Base-by-base conservation (phyloP, 768 basidiomycete genomes). In the Omphalotus guepiniiformis region DNA sequence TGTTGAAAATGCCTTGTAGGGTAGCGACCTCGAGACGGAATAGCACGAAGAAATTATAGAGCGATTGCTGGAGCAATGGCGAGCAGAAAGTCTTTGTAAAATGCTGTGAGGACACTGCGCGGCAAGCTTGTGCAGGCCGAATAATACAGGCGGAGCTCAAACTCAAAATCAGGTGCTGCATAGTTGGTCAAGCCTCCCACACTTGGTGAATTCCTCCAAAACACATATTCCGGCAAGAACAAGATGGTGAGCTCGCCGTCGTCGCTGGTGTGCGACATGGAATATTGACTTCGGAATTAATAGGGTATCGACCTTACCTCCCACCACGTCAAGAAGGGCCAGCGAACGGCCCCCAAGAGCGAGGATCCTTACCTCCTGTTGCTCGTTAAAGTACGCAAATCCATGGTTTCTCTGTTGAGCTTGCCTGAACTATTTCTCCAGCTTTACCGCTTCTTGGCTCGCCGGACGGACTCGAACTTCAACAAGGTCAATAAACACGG, bases 311-410 rank as follows among this genome's bases (percentile, higher is more conserved):
- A 96, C 75, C 82, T 97, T 72, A 78, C 79, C 69, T 74, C 78
- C 71, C 95, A 98, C 80, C 95, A 99, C 84, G 94, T 96, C 84
- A 95, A 89, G 85, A 97, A 96, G 82, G 83, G 93, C 59, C 75
- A 82, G 64, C 85, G 96, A 55, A 88, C 88, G 58, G 91, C 91
- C 54, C 96, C 96, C 68, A 91, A 90, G 79, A 95, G 92, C 69
- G 92, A 97, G 88, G 96, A 99, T 72, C 95, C 95, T 15, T 98
- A 99, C 76, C 82, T 99, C 60, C 84, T 96, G 61, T 81, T 98
- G 62, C 85, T 99, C 53, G 96, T 98, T 72, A 98, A 97, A 83
- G 94, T 94, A 63, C 51, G 71, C 61, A 34, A 36, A 44, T 47
- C 47, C 22, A 28, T 19, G 22, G 36, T 60, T 40, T 47, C 50